Evolutionary conservation across 371 early-diverging fungal genomes (phyloP).

Genomic region (Zychaea mexicana): DNA sequence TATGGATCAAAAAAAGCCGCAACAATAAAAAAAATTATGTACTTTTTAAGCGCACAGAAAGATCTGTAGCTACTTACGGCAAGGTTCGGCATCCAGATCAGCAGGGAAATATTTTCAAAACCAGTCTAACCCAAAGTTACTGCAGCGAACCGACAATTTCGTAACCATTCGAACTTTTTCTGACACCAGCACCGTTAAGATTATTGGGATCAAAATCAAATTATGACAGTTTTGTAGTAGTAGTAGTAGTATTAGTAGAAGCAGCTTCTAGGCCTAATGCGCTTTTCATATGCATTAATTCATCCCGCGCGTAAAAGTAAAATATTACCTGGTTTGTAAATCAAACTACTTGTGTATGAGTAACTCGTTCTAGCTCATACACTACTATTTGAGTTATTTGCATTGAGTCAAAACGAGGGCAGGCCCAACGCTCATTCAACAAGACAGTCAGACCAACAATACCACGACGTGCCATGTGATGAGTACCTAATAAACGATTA

Average conservation of each 20-base stretch:
- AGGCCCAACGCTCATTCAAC: slow-evolving; percentile 39
- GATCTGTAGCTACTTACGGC: background rate
- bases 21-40: too few species aligned
- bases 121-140: background rate
- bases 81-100: background rate
- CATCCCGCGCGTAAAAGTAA: background rate
- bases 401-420: background rate
- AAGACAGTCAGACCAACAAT: slow-evolving; percentile 42
- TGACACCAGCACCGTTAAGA: background rate
- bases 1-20: too few species aligned
- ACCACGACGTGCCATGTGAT: slow-evolving; percentile 40
- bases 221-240: too few species aligned
- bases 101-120: background rate
- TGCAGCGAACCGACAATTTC: background rate
- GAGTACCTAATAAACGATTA: slow-evolving; percentile 34
- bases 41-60: too few species aligned
- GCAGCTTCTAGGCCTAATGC: too few species aligned
- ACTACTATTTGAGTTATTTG: background rate
- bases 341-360: background rate
- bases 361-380: background rate
- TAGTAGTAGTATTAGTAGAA: too few species aligned
- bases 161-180: background rate
- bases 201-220: background rate
- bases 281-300: background rate
- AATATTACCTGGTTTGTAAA: background rate